Evolutionary conservation across 805 yeast genomes (phyloP).

Genomic region (Babjeviella inositovora): DNA sequence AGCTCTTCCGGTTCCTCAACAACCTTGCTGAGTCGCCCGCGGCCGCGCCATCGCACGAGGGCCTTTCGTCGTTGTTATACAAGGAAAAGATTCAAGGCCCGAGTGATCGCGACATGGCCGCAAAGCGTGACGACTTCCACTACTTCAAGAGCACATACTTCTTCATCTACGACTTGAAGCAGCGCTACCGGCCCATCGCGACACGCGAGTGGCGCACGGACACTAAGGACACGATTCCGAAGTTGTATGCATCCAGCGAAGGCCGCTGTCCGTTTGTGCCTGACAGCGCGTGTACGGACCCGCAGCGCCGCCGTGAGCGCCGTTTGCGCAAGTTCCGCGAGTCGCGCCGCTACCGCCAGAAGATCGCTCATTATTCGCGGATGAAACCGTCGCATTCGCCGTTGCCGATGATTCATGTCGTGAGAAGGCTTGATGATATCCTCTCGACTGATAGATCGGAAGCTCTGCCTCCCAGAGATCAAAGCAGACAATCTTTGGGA

Average conservation of each 20-base stretch:
- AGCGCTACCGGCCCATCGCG: constrained; percentile 66
- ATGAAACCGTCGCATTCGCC: constrained; percentile 22
- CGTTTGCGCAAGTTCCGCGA: constrained; percentile 10
- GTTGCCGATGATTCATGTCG: constrained; percentile 11
- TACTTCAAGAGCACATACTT: constrained; percentile 65
- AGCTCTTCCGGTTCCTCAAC: constrained; percentile 63
- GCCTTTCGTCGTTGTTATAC: constrained; percentile 47
- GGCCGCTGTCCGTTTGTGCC: constrained; percentile 79
- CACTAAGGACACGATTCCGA: constrained; percentile 28
- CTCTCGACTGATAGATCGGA: too few relatives aligned
- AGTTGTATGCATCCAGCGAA: constrained; percentile 38
- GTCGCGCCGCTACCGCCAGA: constrained; percentile 12
- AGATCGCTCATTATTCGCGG: constrained; percentile 26
- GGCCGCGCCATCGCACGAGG: constrained; percentile 6
- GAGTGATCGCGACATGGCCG: constrained; percentile 75
- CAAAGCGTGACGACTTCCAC: constrained; percentile 70
- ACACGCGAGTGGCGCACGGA: constrained; percentile 59
- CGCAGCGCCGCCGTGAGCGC: constrained; percentile 18
- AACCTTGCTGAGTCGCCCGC: constrained; percentile 32
- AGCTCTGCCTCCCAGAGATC: too few relatives aligned
- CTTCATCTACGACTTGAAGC: constrained; percentile 68
- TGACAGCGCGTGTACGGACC: constrained; percentile 25
- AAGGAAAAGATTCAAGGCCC: constrained; percentile 83
- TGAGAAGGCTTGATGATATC: too few relatives aligned
- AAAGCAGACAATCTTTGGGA: too few relatives aligned